phyloP scores from a whole-genome alignment of 768 basidiomycete genomes.

The Gloeostereum incarnatum region DNA sequence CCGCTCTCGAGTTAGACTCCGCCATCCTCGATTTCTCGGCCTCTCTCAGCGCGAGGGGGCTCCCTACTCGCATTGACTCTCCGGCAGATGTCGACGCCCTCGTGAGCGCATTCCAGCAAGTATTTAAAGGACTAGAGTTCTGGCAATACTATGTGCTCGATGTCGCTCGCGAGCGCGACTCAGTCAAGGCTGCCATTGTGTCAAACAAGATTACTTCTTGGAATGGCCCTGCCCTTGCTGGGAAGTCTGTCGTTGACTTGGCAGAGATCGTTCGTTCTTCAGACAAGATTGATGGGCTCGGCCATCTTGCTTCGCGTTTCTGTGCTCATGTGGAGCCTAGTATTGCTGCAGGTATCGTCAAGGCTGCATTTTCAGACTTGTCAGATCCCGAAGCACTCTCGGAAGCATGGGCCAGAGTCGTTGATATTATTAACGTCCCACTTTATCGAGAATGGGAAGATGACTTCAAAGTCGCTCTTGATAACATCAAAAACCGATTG shows the following conservation, averaged over 20 bases:
- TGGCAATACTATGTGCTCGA: conserved; percentile 97
- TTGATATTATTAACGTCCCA: conserved; percentile 84
- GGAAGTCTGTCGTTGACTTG: conserved; percentile 55
- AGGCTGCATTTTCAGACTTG: conserved; percentile 51
- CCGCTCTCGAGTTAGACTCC: conserved; percentile 88
- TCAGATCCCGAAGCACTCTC: conserved; percentile 43
- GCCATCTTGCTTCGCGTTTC: conserved; percentile 55
- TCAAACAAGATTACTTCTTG: conserved; percentile 41
- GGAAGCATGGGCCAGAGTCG: conserved; percentile 65
- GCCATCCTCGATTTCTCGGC: conserved; percentile 78
- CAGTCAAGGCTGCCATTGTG: conserved; percentile 45
- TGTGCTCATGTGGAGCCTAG: conserved; percentile 53
- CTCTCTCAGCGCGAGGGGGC: conserved; percentile 49
- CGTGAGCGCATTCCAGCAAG: conserved; percentile 49
- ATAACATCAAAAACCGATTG: conserved; percentile 65
- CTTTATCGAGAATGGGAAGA: conserved; percentile 83
- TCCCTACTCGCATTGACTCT: conserved; percentile 64
- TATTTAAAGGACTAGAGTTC: conserved; percentile 57
- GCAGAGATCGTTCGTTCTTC: conserved; percentile 51
- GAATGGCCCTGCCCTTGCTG: conserved; percentile 48
- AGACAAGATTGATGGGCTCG: conserved; percentile 49
- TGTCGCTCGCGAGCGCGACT: conserved; percentile 48
- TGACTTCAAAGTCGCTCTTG: conserved; percentile 67
- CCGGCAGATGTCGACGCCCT: conserved; percentile 62
- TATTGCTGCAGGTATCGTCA: conserved; percentile 66